Evolutionary conservation across 352 stramenopile genomes (phyloP).

Genomic region (Globisporangium barbulae): DNA sequence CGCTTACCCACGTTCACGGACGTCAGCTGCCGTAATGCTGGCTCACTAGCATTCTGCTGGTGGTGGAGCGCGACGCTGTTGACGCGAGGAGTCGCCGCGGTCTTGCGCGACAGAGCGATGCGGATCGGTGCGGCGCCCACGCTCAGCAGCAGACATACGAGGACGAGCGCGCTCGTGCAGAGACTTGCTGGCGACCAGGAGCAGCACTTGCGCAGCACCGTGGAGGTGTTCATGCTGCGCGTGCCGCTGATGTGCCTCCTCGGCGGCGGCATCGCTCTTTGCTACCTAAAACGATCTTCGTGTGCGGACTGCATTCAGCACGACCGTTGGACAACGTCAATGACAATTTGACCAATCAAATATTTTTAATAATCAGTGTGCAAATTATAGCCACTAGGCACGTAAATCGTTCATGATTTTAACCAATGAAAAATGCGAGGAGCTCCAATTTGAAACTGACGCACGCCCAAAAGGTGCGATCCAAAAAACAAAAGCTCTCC

Average conservation of each 20-base stretch:
- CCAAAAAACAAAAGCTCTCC: background rate
- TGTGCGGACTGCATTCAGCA: background rate
- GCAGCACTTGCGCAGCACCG: background rate
- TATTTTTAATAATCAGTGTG: background rate
- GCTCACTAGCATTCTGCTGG: slow-evolving; percentile 17
- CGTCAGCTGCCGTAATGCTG: background rate
- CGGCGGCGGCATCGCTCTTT: background rate
- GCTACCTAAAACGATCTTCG: slow-evolving; percentile 5
- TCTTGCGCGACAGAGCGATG: slow-evolving; percentile 26
- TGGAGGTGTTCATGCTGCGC: background rate
- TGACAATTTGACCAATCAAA: slow-evolving; percentile 3
- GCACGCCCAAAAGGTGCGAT: slow-evolving; percentile 1
- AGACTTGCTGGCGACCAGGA: background rate
- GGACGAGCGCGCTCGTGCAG: background rate
- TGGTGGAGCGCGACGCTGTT: background rate
- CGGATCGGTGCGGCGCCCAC: slow-evolving; percentile 24
- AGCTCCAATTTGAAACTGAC: background rate
- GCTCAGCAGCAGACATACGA: background rate
- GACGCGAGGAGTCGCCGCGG: background rate
- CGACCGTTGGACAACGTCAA: slow-evolving; percentile 1
- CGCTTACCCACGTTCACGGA: slow-evolving; percentile 35
- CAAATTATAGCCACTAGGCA: background rate
- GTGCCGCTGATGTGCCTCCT: background rate
- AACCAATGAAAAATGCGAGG: background rate
- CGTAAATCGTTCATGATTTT: background rate